Percentiles rank a stretch among this genome's conserved stretches.
Evolutionary conservation across 768 basidiomycete species (phyloP).

Genomic region (Tricholoma matsutake): DNA sequence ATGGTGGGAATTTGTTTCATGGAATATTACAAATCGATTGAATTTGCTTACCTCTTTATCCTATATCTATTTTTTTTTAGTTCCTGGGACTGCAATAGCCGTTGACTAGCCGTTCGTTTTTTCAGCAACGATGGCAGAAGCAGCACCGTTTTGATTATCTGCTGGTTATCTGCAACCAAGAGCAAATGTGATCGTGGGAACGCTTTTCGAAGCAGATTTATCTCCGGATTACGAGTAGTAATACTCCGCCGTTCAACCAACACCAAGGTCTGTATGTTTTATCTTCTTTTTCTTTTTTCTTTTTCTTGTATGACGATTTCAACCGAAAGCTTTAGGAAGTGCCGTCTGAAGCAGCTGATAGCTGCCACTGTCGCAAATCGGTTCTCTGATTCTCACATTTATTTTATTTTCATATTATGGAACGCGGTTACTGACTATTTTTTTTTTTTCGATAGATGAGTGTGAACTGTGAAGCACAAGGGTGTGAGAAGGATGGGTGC

Average conservation of each 20-base stretch:
- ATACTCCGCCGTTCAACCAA: not conserved
- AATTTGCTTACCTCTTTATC: not conserved
- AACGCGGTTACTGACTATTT: not conserved
- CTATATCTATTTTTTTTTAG: not conserved
- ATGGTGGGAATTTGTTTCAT: not conserved
- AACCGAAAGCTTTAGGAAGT: slow-evolving; percentile 56
- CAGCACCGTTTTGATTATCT: not conserved
- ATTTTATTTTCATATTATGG: slow-evolving; percentile 5
- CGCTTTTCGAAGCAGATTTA: not conserved
- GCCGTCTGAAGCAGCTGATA: slow-evolving; percentile 50
- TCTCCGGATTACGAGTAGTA: not conserved
- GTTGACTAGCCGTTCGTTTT: not conserved
- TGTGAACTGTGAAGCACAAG: too few relatives aligned
- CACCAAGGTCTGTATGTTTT: slow-evolving; percentile 2
- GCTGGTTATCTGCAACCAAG: slow-evolving; percentile 2
- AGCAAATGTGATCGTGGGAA: slow-evolving; percentile 1
- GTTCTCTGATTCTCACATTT: slow-evolving; percentile 46
- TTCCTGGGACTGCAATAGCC: not conserved
- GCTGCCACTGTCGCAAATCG: slow-evolving; percentile 45
- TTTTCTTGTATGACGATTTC: slow-evolving; percentile 38
- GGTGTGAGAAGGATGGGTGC: not conserved
- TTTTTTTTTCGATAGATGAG: not conserved
- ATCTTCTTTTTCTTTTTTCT: not conserved
- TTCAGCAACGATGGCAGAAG: not conserved
- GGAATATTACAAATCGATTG: not conserved